Evolutionary conservation across 495 filamentous ascomycete genomes (phyloP), one percentile per base, ranked within the genome.

Genomic region (Peziza echinospora): DNA sequence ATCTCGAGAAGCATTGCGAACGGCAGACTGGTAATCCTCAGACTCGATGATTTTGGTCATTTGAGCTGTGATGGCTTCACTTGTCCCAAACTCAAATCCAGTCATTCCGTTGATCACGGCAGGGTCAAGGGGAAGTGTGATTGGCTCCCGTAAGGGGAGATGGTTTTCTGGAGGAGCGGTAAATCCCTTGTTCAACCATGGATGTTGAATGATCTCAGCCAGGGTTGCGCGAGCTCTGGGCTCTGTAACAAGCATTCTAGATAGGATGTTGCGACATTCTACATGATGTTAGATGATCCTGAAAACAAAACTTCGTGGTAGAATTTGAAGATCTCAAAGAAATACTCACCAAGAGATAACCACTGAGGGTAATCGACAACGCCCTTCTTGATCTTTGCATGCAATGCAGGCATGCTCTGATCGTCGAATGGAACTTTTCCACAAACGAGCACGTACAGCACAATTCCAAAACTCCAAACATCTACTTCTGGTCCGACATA

Each of bases 391-490:
- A 99, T 99, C 69, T 99, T 96, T 23, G 85, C 86, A 67, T 99
- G 89, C 42, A 99, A 67, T 50, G 93, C 84, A 22, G 86, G 89
- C 89, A 97, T 97, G 65, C 85, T 93, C 63, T 99, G 89, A 55
- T 99, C 89, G 59, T 99, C 89, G 59, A 99, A 99, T 2, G 89
- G 89, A 4, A 99, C 89, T 61, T 94, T 99, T 7, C 89, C 89
- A 61, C 89, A 99, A 8, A 96, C 89, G 43, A 99, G 64, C 44
- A 99, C 89, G 54, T 96, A 99, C 19, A 99, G 68, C n/a, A 99
- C 89, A 57, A 99, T 93, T 3, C 89, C 89, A 65, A 99, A 96
- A 63, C 91, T 96, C 89, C 89, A 99, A 1, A 96, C 75, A 58
- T 99, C 89, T 11, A 99, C 89, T 58, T 99, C 89, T 1, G 89